Evolutionary conservation across 805 yeast species (phyloP).

Genomic region (Metschnikowia matae): DNA sequence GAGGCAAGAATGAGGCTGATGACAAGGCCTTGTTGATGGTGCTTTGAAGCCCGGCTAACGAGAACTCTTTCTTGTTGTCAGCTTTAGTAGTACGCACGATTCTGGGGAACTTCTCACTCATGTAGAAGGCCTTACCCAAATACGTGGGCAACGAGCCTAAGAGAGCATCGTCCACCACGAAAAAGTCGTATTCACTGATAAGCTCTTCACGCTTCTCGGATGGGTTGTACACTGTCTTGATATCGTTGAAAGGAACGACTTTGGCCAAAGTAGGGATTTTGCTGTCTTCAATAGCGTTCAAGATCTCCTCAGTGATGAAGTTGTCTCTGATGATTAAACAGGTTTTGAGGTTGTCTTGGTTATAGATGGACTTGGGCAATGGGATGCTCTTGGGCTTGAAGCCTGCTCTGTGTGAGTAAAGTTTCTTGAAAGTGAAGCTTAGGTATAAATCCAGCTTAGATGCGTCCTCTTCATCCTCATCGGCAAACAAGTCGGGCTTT

Average conservation of each 20-base stretch:
- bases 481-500: constrained; percentile 49
- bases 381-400: constrained; percentile 52
- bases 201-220: constrained; percentile 84
- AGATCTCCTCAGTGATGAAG: constrained; percentile 40
- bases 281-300: constrained; percentile 45
- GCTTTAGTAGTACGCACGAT: constrained; percentile 48
- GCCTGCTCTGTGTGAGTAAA: constrained; percentile 53
- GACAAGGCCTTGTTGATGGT: constrained; percentile 56
- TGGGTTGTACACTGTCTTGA: constrained; percentile 83
- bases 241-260: constrained; percentile 66
- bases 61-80: constrained; percentile 40
- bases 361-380: constrained; percentile 45
- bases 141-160: constrained; percentile 76
- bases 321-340: constrained; percentile 70
- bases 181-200: constrained; percentile 61
- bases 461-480: constrained; percentile 36
- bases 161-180: constrained; percentile 80
- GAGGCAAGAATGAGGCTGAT: constrained; percentile 60
- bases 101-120: constrained; percentile 57
- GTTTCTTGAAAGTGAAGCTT: constrained; percentile 62
- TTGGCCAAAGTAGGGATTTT: constrained; percentile 44
- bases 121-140: constrained; percentile 75
- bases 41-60: constrained; percentile 47
- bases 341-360: constrained; percentile 42
- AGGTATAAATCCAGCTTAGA: constrained; percentile 56